A percentile compares a stretch with the other conserved stretches of the same genome.
phyloP scores from a whole-genome alignment of 1,139 yeast genomes.

The Geotrichum reessii region DNA sequence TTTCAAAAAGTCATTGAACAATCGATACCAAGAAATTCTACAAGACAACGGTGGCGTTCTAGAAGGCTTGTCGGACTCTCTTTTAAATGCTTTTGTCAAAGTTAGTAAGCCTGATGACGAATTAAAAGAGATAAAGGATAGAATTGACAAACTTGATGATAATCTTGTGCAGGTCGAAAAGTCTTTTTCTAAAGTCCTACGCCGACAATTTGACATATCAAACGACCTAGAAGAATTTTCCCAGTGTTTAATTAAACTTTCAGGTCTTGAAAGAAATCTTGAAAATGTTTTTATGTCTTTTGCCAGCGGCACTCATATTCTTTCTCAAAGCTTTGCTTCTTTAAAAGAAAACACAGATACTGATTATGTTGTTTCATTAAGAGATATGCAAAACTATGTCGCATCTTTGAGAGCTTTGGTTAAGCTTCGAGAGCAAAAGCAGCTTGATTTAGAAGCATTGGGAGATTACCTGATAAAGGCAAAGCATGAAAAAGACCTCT shows the following conservation, averaged over 20 bases:
- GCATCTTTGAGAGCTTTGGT: constrained; percentile 67
- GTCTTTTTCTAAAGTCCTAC: constrained; percentile 65
- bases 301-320: constrained; percentile 47
- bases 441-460: constrained; percentile 81
- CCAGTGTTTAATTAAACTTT: constrained; percentile 61
- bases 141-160: constrained; percentile 77
- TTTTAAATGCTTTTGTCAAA: constrained; percentile 86
- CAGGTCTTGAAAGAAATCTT: constrained; percentile 46
- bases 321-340: constrained; percentile 43
- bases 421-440: constrained; percentile 84
- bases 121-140: constrained; percentile 75
- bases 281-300: constrained; percentile 51
- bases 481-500: constrained; percentile 54
- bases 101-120: constrained; percentile 71
- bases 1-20: constrained; percentile 53
- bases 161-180: constrained; percentile 73
- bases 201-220: constrained; percentile 67
- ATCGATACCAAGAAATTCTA: constrained; percentile 20
- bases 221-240: constrained; percentile 69
- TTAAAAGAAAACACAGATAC: constrained; percentile 67
- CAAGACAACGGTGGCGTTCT: constrained; percentile 37
- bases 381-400: constrained; percentile 84
- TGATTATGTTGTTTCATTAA: constrained; percentile 72
- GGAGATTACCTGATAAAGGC: constrained; percentile 73
- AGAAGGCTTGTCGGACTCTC: constrained; percentile 72